Evolutionary conservation across 2,329 filamentous ascomycete genomes (phyloP), one percentile per base, ranked within the genome.

Genomic region (Calonectria pseudoturangicola): DNA sequence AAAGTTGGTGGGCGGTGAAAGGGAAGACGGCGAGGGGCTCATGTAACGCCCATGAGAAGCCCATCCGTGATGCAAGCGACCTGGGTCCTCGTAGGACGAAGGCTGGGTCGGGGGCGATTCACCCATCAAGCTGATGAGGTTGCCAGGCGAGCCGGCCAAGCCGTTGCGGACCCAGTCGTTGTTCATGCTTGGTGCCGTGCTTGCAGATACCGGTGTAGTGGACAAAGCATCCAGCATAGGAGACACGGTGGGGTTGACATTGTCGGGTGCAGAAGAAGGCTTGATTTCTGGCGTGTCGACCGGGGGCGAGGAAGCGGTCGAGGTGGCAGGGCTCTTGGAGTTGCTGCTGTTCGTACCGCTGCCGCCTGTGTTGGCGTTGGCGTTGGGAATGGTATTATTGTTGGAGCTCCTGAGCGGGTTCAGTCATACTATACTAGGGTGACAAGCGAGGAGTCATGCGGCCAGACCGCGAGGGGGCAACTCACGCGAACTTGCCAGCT

Each of bases 101-200:
- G 87, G 87, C 58, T 87, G 87, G 21, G 87, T 89, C 3, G 88
- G 88, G 60, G 88, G 88, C 27, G 88, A 89, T 74, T 89, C 88
- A 67, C 87, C 87, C 80, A 85, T 84, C 71, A 89, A 79, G 78
- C 84, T 88, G 74, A 89, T 88, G 70, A 89, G 83, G 72, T 89
- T 89, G 64, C 86, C 85, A n/a, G 88, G 88, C n/a, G 88, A 89
- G 71, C 87, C 86, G 43, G 85, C 86, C 72, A 89, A 83, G 71
- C 82, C 86, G 68, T 80, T 80, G 65, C 84, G 82, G 73, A 83
- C 80, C 86, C 87, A 89, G 76, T 88, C 87, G 76, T 85, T 85
- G 68, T 82, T 83, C 79, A 87, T 84, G 77, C 86, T 88, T 56
- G 86, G 86, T 9, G 85, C 86, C 50, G 85, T 88, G 75, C 87